Conservation (phyloP, 2,329 filamentous ascomycete species). For the Fusarium domesticum region DNA sequence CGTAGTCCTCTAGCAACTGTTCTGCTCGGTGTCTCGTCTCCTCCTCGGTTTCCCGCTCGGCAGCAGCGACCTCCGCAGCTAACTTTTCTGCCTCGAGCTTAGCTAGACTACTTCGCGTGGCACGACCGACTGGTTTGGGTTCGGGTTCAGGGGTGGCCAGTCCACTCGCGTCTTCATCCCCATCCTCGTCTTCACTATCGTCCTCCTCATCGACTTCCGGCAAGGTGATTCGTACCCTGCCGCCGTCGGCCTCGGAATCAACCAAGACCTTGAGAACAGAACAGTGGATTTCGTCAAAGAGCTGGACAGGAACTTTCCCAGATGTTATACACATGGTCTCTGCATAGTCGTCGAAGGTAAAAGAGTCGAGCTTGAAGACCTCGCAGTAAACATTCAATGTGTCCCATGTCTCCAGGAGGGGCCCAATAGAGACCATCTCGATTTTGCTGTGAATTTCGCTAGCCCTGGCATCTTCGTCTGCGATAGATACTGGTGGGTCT, state of each 20-base stretch:
- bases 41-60: constrained; percentile 49
- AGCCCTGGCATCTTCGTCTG: constrained; percentile 31
- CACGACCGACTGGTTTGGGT: constrained; percentile 62
- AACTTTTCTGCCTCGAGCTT: constrained; percentile 73
- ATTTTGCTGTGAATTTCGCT: constrained; percentile 47
- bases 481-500: constrained; percentile 54
- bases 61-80: constrained; percentile 56
- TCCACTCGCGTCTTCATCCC: constrained; percentile 52
- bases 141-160: constrained; percentile 68
- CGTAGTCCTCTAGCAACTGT: constrained; percentile 69
- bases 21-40: constrained; percentile 64
- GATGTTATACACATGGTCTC: constrained; percentile 80
- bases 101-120: constrained; percentile 81
- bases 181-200: constrained; percentile 62
- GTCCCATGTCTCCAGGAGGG: constrained; percentile 88
- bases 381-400: constrained; percentile 98
- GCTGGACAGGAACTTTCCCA: constrained; percentile 70
- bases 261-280: constrained; percentile 85
- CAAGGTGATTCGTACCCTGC: constrained; percentile 74
- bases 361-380: constrained; percentile 90
- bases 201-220: constrained; percentile 72
- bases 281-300: constrained; percentile 90
- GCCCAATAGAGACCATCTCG: constrained; percentile 79
- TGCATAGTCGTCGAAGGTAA: constrained; percentile 95
- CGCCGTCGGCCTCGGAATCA: constrained; percentile 68